phyloP scores from a whole-genome alignment of 768 basidiomycete genomes.

The Chalciporus piperatus region DNA sequence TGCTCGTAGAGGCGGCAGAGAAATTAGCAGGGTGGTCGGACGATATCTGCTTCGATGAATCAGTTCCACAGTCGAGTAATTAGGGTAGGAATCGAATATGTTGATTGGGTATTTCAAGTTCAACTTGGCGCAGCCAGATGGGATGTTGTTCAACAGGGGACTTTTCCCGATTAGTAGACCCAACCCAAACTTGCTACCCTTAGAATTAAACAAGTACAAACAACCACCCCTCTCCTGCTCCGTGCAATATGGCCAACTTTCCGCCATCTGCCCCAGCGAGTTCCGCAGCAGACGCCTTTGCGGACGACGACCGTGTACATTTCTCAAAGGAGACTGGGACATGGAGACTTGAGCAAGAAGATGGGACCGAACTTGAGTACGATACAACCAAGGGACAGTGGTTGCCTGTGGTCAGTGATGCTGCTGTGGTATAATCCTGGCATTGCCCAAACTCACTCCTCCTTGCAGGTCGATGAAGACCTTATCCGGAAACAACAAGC shows the following conservation, averaged over 20 bases:
- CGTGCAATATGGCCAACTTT: slow-evolving; percentile 22
- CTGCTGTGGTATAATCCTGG: not conserved
- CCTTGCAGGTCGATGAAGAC: slow-evolving; percentile 78
- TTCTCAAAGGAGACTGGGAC: slow-evolving; percentile 71
- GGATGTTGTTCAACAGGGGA: not conserved
- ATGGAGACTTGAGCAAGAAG: slow-evolving; percentile 89
- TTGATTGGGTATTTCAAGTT: no score
- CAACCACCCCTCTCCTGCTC: slow-evolving; percentile 9
- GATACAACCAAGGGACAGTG: slow-evolving; percentile 72
- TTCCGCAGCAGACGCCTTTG: slow-evolving; percentile 61
- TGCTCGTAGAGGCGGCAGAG: slow-evolving; percentile 20
- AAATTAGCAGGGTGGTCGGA: slow-evolving; percentile 22
- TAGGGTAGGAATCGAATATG: not conserved
- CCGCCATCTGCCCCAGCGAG: slow-evolving; percentile 50
- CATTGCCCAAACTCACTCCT: slow-evolving; percentile 1
- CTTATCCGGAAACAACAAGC: slow-evolving; percentile 88
- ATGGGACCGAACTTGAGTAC: slow-evolving; percentile 90
- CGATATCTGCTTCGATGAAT: slow-evolving; percentile 19
- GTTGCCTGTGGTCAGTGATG: slow-evolving; percentile 73
- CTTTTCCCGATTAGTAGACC: slow-evolving; percentile 11
- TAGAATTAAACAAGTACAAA: slow-evolving; percentile 42
- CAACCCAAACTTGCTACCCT: not conserved
- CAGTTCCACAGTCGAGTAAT: not conserved
- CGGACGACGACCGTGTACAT: slow-evolving; percentile 77
- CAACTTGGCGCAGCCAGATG: no score